Conservation (phyloP, 2,329 filamentous ascomycete genomes). For the Escovopsis weberi region DNA sequence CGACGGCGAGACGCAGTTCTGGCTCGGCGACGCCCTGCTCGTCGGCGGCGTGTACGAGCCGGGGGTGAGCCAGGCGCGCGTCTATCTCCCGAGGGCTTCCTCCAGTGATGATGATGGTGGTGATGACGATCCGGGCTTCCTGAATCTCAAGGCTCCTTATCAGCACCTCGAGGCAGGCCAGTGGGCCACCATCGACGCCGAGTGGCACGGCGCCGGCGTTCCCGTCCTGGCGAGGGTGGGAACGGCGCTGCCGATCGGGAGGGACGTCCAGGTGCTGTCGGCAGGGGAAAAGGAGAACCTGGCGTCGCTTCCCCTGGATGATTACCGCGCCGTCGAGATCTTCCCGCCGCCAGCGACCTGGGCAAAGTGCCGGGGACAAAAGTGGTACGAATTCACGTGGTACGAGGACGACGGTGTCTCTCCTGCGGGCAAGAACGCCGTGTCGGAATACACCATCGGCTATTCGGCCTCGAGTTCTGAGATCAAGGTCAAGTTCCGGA, state of each 20-base stretch:
- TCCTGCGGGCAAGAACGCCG: slow-evolving; percentile 14
- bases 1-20: slow-evolving; percentile 56
- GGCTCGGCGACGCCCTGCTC: slow-evolving; percentile 53
- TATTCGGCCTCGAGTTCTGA: slow-evolving; percentile 11
- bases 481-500: slow-evolving; percentile 14
- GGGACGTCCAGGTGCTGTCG: slow-evolving; percentile 21
- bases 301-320: slow-evolving; percentile 24
- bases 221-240: slow-evolving; percentile 25
- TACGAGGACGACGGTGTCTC: slow-evolving; percentile 26
- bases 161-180: slow-evolving; percentile 34
- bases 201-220: slow-evolving; percentile 28
- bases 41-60: slow-evolving; percentile 54
- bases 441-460: slow-evolving; percentile 18
- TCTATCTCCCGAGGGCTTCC: slow-evolving; percentile 50
- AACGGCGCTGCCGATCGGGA: slow-evolving; percentile 24
- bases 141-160: slow-evolving; percentile 49
- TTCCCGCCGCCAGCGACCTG: slow-evolving; percentile 19
- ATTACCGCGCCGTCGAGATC: slow-evolving; percentile 28
- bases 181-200: slow-evolving; percentile 25
- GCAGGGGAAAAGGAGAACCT: slow-evolving; percentile 23
- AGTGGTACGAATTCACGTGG: slow-evolving; percentile 18
- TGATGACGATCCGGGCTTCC: slow-evolving; percentile 37
- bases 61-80: slow-evolving; percentile 33
- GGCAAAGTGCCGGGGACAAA: slow-evolving; percentile 2
- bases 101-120: no score